Conservation (phyloP, 2,329 filamentous ascomycete genomes). For the Neonectria magnoliae region DNA sequence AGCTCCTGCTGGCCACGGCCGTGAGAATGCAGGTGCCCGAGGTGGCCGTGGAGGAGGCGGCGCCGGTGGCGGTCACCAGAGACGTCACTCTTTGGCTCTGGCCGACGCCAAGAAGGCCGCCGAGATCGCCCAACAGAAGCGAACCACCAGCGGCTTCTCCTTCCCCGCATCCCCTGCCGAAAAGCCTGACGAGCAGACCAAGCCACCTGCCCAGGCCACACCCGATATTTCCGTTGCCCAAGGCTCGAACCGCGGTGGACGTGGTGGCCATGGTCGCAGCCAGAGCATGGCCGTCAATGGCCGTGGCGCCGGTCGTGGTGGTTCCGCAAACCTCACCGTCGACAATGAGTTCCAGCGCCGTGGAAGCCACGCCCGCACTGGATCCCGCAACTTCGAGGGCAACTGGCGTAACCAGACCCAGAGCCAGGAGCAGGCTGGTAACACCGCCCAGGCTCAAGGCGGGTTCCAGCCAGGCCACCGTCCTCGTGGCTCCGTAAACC, state of each 20-base stretch:
- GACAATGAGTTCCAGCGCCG: constrained; percentile 76
- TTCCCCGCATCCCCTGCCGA: constrained; percentile 80
- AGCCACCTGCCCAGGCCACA: constrained; percentile 44
- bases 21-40: constrained; percentile 57
- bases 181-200: constrained; percentile 64
- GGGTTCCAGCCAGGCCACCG: constrained; percentile 94
- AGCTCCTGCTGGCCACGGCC: constrained; percentile 55
- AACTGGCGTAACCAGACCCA: constrained; percentile 91
- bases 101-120: constrained; percentile 98
- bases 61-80: constrained; percentile 82
- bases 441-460: constrained; percentile 65
- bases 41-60: constrained; percentile 77
- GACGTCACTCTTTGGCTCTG: constrained; percentile 92
- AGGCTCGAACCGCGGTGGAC: constrained; percentile 61
- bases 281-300: constrained; percentile 89
- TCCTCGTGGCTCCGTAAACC: constrained; percentile 83
- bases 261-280: constrained; percentile 76
- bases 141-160: constrained; percentile 92
- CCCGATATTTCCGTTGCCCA: constrained; percentile 51
- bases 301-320: constrained; percentile 75
- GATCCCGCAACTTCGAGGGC: constrained; percentile 94
- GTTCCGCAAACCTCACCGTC: constrained; percentile 60
- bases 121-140: constrained; percentile 95
- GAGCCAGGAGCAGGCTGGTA: constrained; percentile 66
- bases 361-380: constrained; percentile 81